These are phyloP conservation scores for Cnidoscolus chayamansa DNA, from an alignment of 441 rosid species.

Conservation along the genomic window DNA sequence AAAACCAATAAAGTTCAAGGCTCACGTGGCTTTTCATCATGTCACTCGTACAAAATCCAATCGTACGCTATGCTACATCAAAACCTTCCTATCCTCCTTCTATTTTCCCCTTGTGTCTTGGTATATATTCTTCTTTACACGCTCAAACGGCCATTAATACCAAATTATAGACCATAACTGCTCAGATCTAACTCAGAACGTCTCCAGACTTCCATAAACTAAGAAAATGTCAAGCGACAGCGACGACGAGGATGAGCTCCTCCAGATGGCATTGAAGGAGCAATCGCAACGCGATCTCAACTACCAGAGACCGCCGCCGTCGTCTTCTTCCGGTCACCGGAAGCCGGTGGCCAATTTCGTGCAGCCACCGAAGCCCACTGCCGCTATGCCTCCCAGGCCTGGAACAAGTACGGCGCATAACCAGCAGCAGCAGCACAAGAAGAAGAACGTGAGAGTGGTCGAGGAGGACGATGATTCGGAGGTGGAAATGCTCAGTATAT, in stretches of 20 bases:
- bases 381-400: slow-evolving; percentile 21
- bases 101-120: background rate
- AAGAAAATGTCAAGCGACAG: slow-evolving; percentile 79
- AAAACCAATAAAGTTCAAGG: too few species aligned
- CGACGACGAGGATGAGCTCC: slow-evolving; percentile 93
- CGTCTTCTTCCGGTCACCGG: slow-evolving; percentile 39
- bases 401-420: slow-evolving; percentile 12
- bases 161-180: background rate
- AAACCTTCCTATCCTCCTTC: background rate
- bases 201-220: slow-evolving; percentile 7
- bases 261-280: slow-evolving; percentile 94
- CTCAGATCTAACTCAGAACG: slow-evolving; percentile 25
- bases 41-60: background rate
- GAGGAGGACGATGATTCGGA: slow-evolving; percentile 88
- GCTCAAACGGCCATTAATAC: background rate
- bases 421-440: slow-evolving; percentile 16
- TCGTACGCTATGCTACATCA: background rate
- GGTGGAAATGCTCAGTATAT: slow-evolving; percentile 95
- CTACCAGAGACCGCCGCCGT: slow-evolving; percentile 55
- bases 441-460: slow-evolving; percentile 26
- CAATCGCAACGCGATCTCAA: slow-evolving; percentile 74
- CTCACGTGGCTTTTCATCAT: slow-evolving; percentile 5
- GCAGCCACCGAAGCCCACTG: slow-evolving; percentile 50
- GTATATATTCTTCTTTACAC: background rate
- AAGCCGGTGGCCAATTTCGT: slow-evolving; percentile 84